These are phyloP conservation scores for Penicillium sp. DNA, from an alignment of 2,329 filamentous ascomycete genomes.

Conservation along the genomic window DNA sequence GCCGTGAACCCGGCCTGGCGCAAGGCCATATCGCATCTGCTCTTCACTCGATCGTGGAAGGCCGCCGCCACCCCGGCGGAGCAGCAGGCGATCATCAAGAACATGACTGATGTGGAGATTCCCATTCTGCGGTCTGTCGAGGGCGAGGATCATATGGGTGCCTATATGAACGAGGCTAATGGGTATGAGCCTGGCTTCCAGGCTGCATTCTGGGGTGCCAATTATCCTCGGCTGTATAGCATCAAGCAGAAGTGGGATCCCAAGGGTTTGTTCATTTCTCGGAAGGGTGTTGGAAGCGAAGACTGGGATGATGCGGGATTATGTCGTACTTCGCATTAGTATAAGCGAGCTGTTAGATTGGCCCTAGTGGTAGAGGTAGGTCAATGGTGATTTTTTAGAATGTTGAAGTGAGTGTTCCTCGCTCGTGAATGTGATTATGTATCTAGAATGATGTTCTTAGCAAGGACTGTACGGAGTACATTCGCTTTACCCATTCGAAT, in stretches of 20 bases:
- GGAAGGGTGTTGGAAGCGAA: constrained; percentile 29
- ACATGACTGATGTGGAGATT: constrained; percentile 33
- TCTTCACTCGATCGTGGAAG: constrained; percentile 30
- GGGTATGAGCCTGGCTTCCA: constrained; percentile 45
- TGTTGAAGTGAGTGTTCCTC: too few relatives aligned
- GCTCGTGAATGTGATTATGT: not conserved
- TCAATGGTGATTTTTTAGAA: not conserved
- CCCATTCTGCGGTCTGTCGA: constrained; percentile 27
- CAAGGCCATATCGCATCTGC: constrained; percentile 45
- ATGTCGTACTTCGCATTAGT: constrained; percentile 10
- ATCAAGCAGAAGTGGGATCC: constrained; percentile 39
- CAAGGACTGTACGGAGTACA: too few relatives aligned
- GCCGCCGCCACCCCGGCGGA: constrained; percentile 28
- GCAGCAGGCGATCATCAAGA: constrained; percentile 41
- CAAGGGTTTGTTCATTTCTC: constrained; percentile 29
- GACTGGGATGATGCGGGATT: constrained; percentile 31
- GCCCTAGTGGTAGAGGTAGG: not conserved
- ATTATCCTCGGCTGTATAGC: constrained; percentile 31
- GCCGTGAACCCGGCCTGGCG: constrained; percentile 47
- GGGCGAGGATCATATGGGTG: constrained; percentile 28
- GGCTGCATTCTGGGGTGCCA: constrained; percentile 43
- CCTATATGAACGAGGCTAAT: constrained; percentile 45
- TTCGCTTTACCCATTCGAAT: too few relatives aligned
- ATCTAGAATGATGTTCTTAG: not conserved
- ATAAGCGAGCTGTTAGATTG: not conserved